Evolutionary conservation across 1,284 basidiomycete species (phyloP), one percentile per base, ranked within the genome.

Genomic region (Taiwanofungus camphoratus): DNA sequence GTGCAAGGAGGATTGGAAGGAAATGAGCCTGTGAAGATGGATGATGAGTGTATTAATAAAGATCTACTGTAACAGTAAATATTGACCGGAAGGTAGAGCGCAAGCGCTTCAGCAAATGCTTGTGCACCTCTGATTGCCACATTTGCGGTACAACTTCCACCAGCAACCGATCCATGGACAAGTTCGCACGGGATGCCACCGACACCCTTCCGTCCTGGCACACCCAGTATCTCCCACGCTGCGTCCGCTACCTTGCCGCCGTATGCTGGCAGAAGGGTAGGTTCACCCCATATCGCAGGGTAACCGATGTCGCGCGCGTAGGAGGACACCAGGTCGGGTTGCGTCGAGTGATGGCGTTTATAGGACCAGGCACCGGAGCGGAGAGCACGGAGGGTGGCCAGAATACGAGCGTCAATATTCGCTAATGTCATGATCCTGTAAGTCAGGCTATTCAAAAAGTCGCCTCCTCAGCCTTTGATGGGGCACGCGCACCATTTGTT

Each of bases 101-200:
- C 68, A 18, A 84, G 52, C 0, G 82, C 77, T 55, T 86, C 67
- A 8, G 71, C 52, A 53, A 87, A 85, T 0, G 76, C 83, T 39
- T 69, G 68, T 5, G 65, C 35, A 5, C 71, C 72, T 48, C 85
- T 68, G 32, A 81, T 58, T 0, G 51, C 49, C 2, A 73, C 66
- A 57, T 88, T 88, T 21, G 70, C 68, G 1, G 67, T 65, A 56
- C 86, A 88, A 52, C 76, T 82, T 13, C 64, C 60, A 16, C 68
- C 67, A 3, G 73, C 73, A 19, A 77, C 63, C 16, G 66, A 60
- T 3, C 76, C 76, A 52, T 89, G 85, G 0, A 87, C 74, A 2
- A 87, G 53, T 53, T 87, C 79, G 53, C 85, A 89, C 2, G 86
- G 86, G 7, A 88, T 51, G 1, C 85, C 85, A 4, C 82, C 86